Evolutionary conservation across 208 protist species (phyloP), one percentile per base, ranked within the genome.

Genomic region (Leishmania martiniquensis): DNA sequence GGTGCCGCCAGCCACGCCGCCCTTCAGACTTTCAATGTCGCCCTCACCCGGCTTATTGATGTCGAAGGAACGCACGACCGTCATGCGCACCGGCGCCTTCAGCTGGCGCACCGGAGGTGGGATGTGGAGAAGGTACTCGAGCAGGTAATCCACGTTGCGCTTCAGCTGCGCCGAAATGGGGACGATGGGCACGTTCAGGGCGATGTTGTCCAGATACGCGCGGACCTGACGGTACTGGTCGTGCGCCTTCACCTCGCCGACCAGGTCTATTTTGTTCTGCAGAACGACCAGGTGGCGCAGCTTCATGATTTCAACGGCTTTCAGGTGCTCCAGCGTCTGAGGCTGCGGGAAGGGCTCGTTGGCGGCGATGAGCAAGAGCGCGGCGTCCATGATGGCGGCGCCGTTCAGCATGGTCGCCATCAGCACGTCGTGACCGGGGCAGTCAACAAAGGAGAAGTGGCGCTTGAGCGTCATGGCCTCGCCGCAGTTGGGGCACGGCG

Each of bases 401-500:
- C 98, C 99, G 97, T 99, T 99, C 51, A 99, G 96, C 99, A 99
- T 99, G 63, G 99, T 99, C 37, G 99, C 99, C 99, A 99, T 99
- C 59, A 99, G 98, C 89, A 99, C 99, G 93, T 99, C 99, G 94
- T 99, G 99, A 72, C 98, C 99, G 59, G 99, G 99, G 89, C 99
- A 99, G 92, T 99, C 99, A 32, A 99, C 99, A 89, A 99, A 99
- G 54, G 98, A 99, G 63, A 99, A 98, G 87, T 99, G 98, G 52
- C 98, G 87, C 71, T 87, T 85, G 70, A 98, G 87, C 72, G 83
- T 90, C 85, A 97, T 90, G 70, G 85, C 66, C 62, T 81, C 84
- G 25, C 88, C 85, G 77, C 93, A 97, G 51, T 69, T 83, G 20
- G 89, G 89, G 85, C 93, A 97, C 73, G 82, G 81, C 69, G 93